Conservation (phyloP, 257 asterid species). For the Echites panduratus region DNA sequence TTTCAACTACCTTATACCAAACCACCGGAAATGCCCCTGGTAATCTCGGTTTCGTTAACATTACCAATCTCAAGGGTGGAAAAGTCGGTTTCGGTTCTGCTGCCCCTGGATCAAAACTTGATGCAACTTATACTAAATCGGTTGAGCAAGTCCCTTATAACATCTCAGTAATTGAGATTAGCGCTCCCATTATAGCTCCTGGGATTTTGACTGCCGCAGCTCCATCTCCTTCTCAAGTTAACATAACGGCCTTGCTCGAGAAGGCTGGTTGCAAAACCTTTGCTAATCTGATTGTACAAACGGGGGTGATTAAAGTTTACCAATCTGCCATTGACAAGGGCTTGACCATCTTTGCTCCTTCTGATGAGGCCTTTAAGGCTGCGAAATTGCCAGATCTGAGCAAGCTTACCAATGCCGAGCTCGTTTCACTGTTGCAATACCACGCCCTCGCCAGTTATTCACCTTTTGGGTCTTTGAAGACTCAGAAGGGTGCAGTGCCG, state of each 20-base stretch:
- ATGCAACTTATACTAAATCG: slow-evolving; percentile 47
- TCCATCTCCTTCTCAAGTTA: slow-evolving; percentile 42
- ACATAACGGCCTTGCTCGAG: slow-evolving; percentile 62
- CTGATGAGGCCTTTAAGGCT: slow-evolving; percentile 87
- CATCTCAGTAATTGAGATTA: slow-evolving; percentile 68
- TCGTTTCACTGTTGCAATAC: slow-evolving; percentile 60
- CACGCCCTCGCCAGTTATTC: slow-evolving; percentile 75
- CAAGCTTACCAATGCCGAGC: slow-evolving; percentile 60
- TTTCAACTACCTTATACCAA: slow-evolving; percentile 83
- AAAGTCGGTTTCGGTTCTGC: slow-evolving; percentile 92
- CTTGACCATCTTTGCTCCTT: slow-evolving; percentile 77
- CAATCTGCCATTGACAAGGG: slow-evolving; percentile 53
- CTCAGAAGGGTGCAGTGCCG: slow-evolving; percentile 39
- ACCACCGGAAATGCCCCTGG: slow-evolving; percentile 90
- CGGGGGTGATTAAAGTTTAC: slow-evolving; percentile 62
- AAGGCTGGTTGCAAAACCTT: slow-evolving; percentile 93
- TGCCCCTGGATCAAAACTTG: slow-evolving; percentile 58
- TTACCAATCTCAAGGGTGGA: slow-evolving; percentile 77
- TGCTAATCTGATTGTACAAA: slow-evolving; percentile 40
- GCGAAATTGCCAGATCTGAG: slow-evolving; percentile 58
- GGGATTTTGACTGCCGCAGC: slow-evolving; percentile 64
- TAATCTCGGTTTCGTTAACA: slow-evolving; percentile 76
- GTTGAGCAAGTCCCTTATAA: slow-evolving; percentile 64
- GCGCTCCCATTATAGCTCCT: slow-evolving; percentile 62
- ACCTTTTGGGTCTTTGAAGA: slow-evolving; percentile 69